Conservation (phyloP, 495 filamentous ascomycete genomes). For the Saxophila tyrrhenica region DNA sequence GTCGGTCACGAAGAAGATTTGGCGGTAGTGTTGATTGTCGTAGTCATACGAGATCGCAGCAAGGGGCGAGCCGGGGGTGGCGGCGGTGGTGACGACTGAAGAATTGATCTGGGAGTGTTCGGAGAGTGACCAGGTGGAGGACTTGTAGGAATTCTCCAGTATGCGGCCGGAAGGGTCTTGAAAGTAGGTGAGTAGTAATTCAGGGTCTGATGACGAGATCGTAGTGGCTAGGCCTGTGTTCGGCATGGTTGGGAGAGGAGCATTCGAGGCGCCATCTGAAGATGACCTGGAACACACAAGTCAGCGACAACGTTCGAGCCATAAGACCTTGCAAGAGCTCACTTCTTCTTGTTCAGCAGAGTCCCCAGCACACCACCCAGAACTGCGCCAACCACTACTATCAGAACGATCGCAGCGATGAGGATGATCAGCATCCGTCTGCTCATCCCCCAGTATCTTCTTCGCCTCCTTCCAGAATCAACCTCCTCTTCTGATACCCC, state of each 20-base stretch:
- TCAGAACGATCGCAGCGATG: background rate
- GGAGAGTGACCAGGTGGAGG: constrained; percentile 1
- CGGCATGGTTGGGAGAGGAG: constrained; percentile 1
- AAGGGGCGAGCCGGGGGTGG: constrained; percentile 1
- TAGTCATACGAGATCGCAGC: constrained; percentile 2
- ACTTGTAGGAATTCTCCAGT: constrained; percentile 5
- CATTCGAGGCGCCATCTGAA: background rate
- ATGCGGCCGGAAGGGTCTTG: constrained; percentile 3
- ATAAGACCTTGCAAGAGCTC: background rate
- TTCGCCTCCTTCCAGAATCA: background rate
- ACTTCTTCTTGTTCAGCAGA: background rate
- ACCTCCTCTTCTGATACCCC: background rate
- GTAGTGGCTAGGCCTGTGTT: constrained; percentile 6
- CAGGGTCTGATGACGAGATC: background rate
- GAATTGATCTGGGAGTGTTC: background rate
- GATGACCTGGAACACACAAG: background rate
- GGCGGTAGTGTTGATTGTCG: background rate
- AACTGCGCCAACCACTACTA: constrained; percentile 2
- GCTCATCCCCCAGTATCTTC: constrained; percentile 7
- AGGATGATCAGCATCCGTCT: constrained; percentile 1
- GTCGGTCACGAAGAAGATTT: constrained; percentile 8
- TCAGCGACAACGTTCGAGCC: too few species aligned
- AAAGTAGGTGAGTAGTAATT: constrained; percentile 1
- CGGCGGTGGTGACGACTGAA: constrained; percentile 5
- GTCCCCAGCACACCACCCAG: constrained; percentile 7